These are phyloP conservation scores for Kodamaea hsintzibuensis DNA, from an alignment of 805 yeast species.

Conservation along the genomic window DNA sequence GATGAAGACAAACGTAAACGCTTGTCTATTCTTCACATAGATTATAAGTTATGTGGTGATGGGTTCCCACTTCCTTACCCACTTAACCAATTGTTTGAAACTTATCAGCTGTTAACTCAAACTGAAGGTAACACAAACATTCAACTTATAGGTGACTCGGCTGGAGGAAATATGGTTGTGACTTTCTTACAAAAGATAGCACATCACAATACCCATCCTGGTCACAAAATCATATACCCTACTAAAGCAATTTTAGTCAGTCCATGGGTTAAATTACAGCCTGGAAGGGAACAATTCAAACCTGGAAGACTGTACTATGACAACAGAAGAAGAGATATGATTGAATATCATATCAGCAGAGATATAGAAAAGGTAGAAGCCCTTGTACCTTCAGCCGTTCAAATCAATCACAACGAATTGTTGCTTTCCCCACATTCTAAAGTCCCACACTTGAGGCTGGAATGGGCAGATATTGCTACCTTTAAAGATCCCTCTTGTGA, in stretches of 20 bases:
- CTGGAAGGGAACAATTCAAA: slow-evolving; percentile 18
- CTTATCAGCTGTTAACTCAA: slow-evolving; percentile 24
- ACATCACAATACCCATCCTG: background rate
- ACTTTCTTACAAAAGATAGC: slow-evolving; percentile 26
- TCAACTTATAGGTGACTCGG: slow-evolving; percentile 42
- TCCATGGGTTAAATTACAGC: slow-evolving; percentile 41
- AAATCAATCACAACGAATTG: slow-evolving; percentile 9
- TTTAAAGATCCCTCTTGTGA: slow-evolving; percentile 25
- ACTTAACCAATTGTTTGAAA: slow-evolving; percentile 28
- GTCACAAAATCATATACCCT: slow-evolving; percentile 23
- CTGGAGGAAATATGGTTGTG: slow-evolving; percentile 41
- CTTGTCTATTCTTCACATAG: slow-evolving; percentile 24
- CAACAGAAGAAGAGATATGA: slow-evolving; percentile 19
- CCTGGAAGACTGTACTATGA: slow-evolving; percentile 39
- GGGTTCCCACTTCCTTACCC: slow-evolving; percentile 37
- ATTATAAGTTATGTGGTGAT: slow-evolving; percentile 28
- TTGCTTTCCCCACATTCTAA: slow-evolving; percentile 27
- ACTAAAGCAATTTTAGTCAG: slow-evolving; percentile 27
- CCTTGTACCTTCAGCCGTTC: slow-evolving; percentile 3
- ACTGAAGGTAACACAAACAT: slow-evolving; percentile 28
- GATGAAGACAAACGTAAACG: slow-evolving; percentile 20
- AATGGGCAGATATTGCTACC: slow-evolving; percentile 37
- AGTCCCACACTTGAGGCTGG: slow-evolving; percentile 21
- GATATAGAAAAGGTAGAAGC: slow-evolving; percentile 6
- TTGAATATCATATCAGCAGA: slow-evolving; percentile 6